Evolutionary conservation across 2,329 filamentous ascomycete species (phyloP).

Genomic region (Botrytis porri): DNA sequence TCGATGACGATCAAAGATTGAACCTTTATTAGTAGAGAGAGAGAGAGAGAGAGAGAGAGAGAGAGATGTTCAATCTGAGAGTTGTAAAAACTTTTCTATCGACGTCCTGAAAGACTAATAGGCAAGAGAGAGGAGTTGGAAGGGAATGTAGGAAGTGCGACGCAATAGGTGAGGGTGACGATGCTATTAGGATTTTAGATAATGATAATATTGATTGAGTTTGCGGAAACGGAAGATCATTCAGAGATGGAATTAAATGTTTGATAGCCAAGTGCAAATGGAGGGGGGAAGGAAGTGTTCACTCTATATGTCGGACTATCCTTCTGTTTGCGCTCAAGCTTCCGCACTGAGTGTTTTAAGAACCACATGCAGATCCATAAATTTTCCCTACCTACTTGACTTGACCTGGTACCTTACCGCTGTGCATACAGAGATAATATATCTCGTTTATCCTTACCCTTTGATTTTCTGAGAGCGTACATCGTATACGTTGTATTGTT

Average conservation of each 20-base stretch:
- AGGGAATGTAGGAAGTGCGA: neutral
- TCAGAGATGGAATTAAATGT: neutral
- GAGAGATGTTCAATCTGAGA: neutral
- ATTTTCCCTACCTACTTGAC: neutral
- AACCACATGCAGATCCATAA: constrained; percentile 1
- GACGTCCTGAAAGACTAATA: neutral
- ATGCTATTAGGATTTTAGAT: neutral
- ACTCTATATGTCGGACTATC: constrained; percentile 12
- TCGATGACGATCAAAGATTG: neutral
- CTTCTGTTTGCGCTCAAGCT: constrained; percentile 11
- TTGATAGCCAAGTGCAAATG: neutral
- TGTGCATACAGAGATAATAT: constrained; percentile 6
- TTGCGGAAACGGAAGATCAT: constrained; percentile 9
- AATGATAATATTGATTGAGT: neutral
- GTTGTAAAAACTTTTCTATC: neutral
- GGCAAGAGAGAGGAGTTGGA: neutral
- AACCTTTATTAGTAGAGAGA: neutral
- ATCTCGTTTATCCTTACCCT: neutral
- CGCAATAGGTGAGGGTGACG: neutral
- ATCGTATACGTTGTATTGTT: neutral
- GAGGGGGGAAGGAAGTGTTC: constrained; percentile 1
- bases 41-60: neutral
- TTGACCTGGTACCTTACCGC: constrained; percentile 1
- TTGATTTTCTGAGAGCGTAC: neutral
- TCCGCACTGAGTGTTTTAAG: constrained; percentile 10